Evolutionary conservation across 164 flowering plant species (phyloP).

Genomic region (Piper longum): DNA sequence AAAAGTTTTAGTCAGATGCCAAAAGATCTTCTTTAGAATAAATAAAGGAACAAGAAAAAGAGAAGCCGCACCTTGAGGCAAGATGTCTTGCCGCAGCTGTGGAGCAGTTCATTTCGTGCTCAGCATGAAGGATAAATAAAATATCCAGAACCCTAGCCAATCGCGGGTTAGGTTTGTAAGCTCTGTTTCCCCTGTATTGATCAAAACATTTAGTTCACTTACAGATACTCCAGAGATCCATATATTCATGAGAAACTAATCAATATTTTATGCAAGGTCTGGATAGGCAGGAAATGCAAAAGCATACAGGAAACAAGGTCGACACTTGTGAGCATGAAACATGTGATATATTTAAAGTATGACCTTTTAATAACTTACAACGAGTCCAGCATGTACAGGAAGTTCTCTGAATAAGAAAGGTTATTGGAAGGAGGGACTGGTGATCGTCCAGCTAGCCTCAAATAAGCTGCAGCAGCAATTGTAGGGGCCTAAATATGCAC

Average conservation of each 20-base stretch:
- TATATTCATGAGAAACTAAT: no score
- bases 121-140: slow-evolving; percentile 94
- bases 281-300: no score
- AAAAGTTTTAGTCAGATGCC: slow-evolving; percentile 1
- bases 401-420: slow-evolving; percentile 94
- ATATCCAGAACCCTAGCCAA: slow-evolving; percentile 84
- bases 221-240: no score
- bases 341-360: background rate
- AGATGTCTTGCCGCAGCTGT: slow-evolving; percentile 99
- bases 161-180: slow-evolving; percentile 88
- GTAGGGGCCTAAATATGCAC: slow-evolving; percentile 59
- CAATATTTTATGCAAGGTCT: background rate
- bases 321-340: background rate
- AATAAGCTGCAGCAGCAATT: slow-evolving; percentile 96
- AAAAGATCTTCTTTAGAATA: background rate
- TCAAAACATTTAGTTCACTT: no score
- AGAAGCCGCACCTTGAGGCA: slow-evolving; percentile 64
- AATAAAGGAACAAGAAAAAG: background rate
- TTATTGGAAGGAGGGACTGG: slow-evolving; percentile 92
- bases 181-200: slow-evolving; percentile 61
- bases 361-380: slow-evolving; percentile 37
- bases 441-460: slow-evolving; percentile 97
- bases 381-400: slow-evolving; percentile 95
- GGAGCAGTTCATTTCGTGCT: slow-evolving; percentile 99
- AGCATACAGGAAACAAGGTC: background rate